phyloP scores from a whole-genome alignment of 139 green algal species.

The Klebsormidium nitens region DNA sequence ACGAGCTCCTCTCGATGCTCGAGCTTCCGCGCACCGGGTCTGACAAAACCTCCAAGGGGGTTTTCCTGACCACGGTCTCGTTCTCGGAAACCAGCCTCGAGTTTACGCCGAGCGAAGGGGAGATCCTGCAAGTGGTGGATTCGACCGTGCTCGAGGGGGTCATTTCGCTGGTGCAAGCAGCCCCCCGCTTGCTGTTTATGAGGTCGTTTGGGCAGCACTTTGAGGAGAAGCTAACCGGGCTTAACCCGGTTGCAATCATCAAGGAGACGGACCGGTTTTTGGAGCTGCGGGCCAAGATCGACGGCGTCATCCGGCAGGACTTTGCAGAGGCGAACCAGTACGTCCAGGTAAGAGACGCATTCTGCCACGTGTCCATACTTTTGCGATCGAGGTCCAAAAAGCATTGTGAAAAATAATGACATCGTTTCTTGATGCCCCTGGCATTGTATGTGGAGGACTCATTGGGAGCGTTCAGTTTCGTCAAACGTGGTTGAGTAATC shows the following conservation, averaged over 20 bases:
- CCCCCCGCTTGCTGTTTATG: conserved; percentile 34
- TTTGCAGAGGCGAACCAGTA: conserved; percentile 31
- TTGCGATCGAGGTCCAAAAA: too few relatives aligned
- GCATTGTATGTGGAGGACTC: too few relatives aligned
- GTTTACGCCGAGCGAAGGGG: conserved; percentile 22
- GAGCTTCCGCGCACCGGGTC: neutral
- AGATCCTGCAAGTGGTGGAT: conserved; percentile 4
- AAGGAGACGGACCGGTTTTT: conserved; percentile 6
- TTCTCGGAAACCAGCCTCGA: conserved; percentile 25
- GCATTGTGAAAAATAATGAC: too few relatives aligned
- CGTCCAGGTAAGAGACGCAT: too few relatives aligned
- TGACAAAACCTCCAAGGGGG: conserved; percentile 30
- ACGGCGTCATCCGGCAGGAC: conserved; percentile 4
- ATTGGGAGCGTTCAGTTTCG: too few relatives aligned
- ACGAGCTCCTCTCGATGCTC: conserved; percentile 16
- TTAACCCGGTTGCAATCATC: conserved; percentile 15
- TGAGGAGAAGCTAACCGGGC: conserved; percentile 11
- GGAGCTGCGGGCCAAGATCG: neutral
- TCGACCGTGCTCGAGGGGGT: conserved; percentile 16
- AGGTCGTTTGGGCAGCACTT: conserved; percentile 28
- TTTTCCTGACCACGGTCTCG: conserved; percentile 30
- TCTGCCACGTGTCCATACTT: too few relatives aligned
- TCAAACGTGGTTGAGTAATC: too few relatives aligned
- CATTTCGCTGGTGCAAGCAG: conserved; percentile 1
- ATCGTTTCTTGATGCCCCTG: too few relatives aligned